Percentiles rank a stretch among this genome's conserved stretches.
These are phyloP conservation scores for Aspergillus thermomutatus DNA, from an alignment of 2,329 filamentous ascomycete genomes.

Conservation along the genomic window DNA sequence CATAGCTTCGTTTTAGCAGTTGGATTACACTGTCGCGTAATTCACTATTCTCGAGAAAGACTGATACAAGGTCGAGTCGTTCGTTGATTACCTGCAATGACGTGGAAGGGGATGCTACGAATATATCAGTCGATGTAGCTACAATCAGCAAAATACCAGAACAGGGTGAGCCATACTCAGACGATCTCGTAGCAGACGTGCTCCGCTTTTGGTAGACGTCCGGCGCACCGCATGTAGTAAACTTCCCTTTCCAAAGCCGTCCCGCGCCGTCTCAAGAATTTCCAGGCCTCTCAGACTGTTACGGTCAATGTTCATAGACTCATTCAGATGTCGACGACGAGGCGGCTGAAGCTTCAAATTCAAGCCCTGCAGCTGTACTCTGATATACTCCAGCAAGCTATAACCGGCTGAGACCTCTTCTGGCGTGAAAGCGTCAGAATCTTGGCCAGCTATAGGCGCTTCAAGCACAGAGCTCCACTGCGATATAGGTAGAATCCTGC, in stretches of 20 bases:
- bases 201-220: conserved; percentile 88
- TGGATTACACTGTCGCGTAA: conserved; percentile 67
- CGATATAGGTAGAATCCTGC: conserved; percentile 48
- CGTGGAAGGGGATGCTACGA: conserved; percentile 74
- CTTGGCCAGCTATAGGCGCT: conserved; percentile 58
- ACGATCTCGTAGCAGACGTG: conserved; percentile 77
- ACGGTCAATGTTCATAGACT: conserved; percentile 87
- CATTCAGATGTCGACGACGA: conserved; percentile 65
- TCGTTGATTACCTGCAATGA: conserved; percentile 73
- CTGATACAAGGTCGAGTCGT: conserved; percentile 76
- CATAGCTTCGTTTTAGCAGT: conserved; percentile 71
- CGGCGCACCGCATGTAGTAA: conserved; percentile 83
- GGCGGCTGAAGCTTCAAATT: conserved; percentile 83
- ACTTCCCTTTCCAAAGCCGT: conserved; percentile 75
- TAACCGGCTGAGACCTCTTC: conserved; percentile 74
- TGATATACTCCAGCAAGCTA: conserved; percentile 79
- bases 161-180: conserved; percentile 53
- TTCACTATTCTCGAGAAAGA: conserved; percentile 63
- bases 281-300: conserved; percentile 88
- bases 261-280: conserved; percentile 79
- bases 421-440: conserved; percentile 56
- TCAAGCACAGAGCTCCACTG: conserved; percentile 78
- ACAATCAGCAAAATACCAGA: conserved; percentile 10
- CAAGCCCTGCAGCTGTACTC: conserved; percentile 70
- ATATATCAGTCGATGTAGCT: conserved; percentile 50